Percentiles rank a stretch among this genome's conserved stretches.
Conservation (phyloP, 208 protist species). For the Crithidia bombi region DNA sequence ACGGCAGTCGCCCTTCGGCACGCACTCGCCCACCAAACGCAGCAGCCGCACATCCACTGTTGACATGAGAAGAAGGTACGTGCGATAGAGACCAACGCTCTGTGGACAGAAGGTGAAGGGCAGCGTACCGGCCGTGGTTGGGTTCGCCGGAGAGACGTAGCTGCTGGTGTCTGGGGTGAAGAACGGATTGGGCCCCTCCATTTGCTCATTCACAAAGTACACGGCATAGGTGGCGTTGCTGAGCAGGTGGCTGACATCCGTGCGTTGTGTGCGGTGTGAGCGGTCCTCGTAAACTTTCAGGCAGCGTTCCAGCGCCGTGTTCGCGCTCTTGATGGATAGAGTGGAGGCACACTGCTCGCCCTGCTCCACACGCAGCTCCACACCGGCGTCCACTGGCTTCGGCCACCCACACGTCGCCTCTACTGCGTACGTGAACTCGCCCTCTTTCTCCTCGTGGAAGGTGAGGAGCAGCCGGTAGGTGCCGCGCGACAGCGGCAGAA, state of each 20-base stretch:
- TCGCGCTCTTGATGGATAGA: conserved; percentile 53
- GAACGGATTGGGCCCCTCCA: conserved; percentile 88
- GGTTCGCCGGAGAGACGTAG: conserved; percentile 21
- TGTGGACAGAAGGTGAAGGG: conserved; percentile 87
- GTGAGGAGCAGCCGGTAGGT: conserved; percentile 74
- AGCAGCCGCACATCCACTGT: conserved; percentile 88
- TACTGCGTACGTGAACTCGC: conserved; percentile 91
- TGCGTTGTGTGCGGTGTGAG: conserved; percentile 36
- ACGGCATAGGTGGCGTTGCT: conserved; percentile 51
- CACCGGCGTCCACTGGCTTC: conserved; percentile 45
- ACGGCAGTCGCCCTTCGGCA: conserved; percentile 70
- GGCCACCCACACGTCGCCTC: conserved; percentile 65
- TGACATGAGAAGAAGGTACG: conserved; percentile 83
- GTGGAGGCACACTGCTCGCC: conserved; percentile 51
- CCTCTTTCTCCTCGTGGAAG: conserved; percentile 87
- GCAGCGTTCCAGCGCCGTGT: conserved; percentile 71
- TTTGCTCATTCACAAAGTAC: conserved; percentile 67
- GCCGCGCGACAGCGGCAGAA: conserved; percentile 84
- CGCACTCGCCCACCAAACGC: conserved; percentile 78
- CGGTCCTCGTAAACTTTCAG: conserved; percentile 78
- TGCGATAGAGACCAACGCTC: conserved; percentile 76
- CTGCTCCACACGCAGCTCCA: conserved; percentile 73
- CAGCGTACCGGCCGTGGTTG: conserved; percentile 28
- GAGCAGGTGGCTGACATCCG: conserved; percentile 25
- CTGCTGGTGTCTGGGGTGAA: conserved; percentile 46